Evolutionary conservation across 441 rosid genomes (phyloP), one percentile per base, ranked within the genome.

Genomic region (Corymbia calophylla): DNA sequence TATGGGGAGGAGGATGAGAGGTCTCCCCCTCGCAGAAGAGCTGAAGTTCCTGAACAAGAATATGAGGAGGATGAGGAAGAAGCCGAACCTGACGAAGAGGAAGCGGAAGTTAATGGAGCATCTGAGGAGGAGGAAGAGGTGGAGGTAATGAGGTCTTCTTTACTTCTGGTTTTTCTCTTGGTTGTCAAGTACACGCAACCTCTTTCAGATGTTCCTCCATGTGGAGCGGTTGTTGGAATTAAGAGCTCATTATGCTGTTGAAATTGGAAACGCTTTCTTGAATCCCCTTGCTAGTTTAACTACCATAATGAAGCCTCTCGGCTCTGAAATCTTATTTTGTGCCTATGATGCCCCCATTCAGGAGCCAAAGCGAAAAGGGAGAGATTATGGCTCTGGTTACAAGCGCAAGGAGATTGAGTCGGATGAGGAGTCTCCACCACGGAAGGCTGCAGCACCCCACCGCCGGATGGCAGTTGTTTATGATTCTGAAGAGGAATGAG

Each of bases 1-100:
- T 98, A 98, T 90, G 99, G 95, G 68, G 97, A 95, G 88, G 99
- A 96, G 89, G 95, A 92, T 91, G 99, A 93, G 91, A 95, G 95
- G 89, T 89, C 98, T 88, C 94, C 92, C 5, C 88, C 93, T 16
- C 94, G 92, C 87, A 94, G 95, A 89, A 94, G 97, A 89, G 92
- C 91, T 66, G 98, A 95, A 92, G 98, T 95, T 64, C 95, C 94
- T 62, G 99, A 95, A 93, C 94, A 91, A 44, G 99, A 97, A 68
- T 97, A 95, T 88, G 99, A 98, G 92, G 99, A 94, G 89, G 97
- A 95, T 13, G 97, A 94, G 21, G 98, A 96, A 53, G 85, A 89
- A 66, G 88, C 47, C 3, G 99, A 94, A 66, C 97, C 94, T 51
- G 97, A 95, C 44, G 95, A 91, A 84, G 99, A 92, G 87, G 95